phyloP scores from a whole-genome alignment of 73 alveolate species.

The Paramecium caudatum region DNA sequence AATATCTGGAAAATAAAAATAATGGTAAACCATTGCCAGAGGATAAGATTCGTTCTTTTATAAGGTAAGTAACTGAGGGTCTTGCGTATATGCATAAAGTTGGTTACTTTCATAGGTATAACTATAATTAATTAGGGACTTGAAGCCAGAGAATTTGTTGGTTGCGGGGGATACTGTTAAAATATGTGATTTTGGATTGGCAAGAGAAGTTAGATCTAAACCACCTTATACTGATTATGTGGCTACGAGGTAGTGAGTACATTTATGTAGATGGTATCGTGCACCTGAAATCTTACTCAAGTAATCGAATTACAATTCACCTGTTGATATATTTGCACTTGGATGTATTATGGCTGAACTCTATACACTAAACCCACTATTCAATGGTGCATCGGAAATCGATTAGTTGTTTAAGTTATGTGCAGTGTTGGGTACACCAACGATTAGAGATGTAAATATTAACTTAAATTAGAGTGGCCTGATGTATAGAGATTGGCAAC shows the following conservation, averaged over 20 bases:
- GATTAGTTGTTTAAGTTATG: constrained; percentile 95
- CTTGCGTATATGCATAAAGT: constrained; percentile 95
- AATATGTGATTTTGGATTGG: constrained; percentile 99
- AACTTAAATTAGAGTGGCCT: constrained; percentile 88
- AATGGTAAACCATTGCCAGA: constrained; percentile 86
- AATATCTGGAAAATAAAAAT: constrained; percentile 82
- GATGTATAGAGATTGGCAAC: constrained; percentile 95
- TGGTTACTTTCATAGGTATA: constrained; percentile 93
- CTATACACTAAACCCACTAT: constrained; percentile 94
- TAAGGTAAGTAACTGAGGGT: constrained; percentile 93
- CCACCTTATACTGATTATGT: constrained; percentile 99
- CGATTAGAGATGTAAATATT: constrained; percentile 70
- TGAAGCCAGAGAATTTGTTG: constrained; percentile 90
- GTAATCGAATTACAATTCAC: constrained; percentile 93
- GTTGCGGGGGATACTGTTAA: constrained; percentile 93
- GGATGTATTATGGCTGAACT: constrained; percentile 99
- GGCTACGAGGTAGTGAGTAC: constrained; percentile 80
- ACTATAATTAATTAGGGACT: constrained; percentile 82
- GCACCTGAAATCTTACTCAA: constrained; percentile 97
- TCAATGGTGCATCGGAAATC: constrained; percentile 95
- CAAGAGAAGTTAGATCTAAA: constrained; percentile 94
- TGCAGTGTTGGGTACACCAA: constrained; percentile 97
- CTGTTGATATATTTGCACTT: constrained; percentile 97
- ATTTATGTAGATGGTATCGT: constrained; percentile 92
- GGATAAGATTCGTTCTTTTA: constrained; percentile 87